Percentiles rank a stretch among this genome's conserved stretches.
Conservation (phyloP, 305 asterid genomes). For the Plantago coronopus region DNA sequence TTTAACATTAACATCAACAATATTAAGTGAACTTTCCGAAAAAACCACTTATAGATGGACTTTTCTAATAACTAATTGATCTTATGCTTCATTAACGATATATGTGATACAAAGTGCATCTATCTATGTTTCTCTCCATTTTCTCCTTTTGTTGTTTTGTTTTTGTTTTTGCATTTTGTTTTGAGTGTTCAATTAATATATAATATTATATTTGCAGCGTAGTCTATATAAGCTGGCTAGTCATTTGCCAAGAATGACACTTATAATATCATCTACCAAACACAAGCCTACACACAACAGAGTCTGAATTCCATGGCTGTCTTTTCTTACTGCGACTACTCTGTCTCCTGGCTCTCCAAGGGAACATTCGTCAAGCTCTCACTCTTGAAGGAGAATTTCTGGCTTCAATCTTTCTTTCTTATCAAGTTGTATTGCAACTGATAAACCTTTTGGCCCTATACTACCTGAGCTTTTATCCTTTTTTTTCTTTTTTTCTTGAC, state of each 20-base stretch:
- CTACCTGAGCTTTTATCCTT: conserved; percentile 5
- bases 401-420: too few relatives aligned
- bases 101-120: too few relatives aligned
- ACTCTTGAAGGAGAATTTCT: neutral
- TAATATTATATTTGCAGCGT: too few relatives aligned
- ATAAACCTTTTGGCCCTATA: neutral
- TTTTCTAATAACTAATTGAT: too few relatives aligned
- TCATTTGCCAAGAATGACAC: neutral
- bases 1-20: too few relatives aligned
- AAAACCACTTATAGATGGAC: too few relatives aligned
- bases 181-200: too few relatives aligned
- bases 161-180: neutral
- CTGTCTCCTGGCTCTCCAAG: neutral
- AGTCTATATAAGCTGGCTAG: neutral
- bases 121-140: too few relatives aligned
- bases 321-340: neutral
- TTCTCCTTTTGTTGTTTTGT: neutral
- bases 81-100: too few relatives aligned
- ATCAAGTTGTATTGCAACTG: neutral
- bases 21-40: too few relatives aligned
- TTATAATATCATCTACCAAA: neutral
- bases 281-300: too few relatives aligned
- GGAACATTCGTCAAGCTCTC: neutral
- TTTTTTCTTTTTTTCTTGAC: neutral
- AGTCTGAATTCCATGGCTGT: neutral